Evolutionary conservation across 176 grass and related monocot species (phyloP).

Genomic region (Bonia amplexicaulis): DNA sequence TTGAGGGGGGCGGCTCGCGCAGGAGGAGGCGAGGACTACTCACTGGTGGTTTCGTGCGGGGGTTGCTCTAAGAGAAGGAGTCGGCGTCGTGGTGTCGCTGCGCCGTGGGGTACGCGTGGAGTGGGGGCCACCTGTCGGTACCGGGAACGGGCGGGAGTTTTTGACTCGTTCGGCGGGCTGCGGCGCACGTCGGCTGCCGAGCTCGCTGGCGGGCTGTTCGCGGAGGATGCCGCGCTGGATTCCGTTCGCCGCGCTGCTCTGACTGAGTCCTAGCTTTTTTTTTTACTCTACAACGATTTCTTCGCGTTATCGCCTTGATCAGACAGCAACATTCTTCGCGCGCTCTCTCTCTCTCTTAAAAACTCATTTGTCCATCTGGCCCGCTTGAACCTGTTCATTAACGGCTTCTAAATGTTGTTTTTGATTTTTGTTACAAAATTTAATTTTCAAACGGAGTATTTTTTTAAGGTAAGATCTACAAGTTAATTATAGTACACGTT

Average conservation of each 20-base stretch:
- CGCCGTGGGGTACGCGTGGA: background rate
- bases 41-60: too few relatives aligned
- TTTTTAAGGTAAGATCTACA: too few relatives aligned
- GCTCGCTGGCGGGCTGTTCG: background rate
- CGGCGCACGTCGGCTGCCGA: background rate
- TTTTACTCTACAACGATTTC: background rate
- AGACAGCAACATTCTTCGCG: too few relatives aligned
- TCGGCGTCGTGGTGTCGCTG: background rate
- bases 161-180: conserved; percentile 12
- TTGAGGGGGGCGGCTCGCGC: background rate
- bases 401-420: too few relatives aligned
- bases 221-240: background rate
- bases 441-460: too few relatives aligned
- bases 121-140: background rate
- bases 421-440: too few relatives aligned
- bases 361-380: too few relatives aligned
- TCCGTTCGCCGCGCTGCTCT: background rate
- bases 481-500: too few relatives aligned
- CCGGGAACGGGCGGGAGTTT: background rate
- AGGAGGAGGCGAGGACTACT: background rate
- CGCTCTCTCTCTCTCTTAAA: too few relatives aligned
- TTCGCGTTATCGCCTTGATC: background rate
- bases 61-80: background rate
- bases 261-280: too few relatives aligned
- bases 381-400: too few relatives aligned